A percentile compares a stretch with the other conserved stretches of the same genome.
phyloP scores from a whole-genome alignment of 495 filamentous ascomycete genomes.

The Aspergillus mulundensis region DNA sequence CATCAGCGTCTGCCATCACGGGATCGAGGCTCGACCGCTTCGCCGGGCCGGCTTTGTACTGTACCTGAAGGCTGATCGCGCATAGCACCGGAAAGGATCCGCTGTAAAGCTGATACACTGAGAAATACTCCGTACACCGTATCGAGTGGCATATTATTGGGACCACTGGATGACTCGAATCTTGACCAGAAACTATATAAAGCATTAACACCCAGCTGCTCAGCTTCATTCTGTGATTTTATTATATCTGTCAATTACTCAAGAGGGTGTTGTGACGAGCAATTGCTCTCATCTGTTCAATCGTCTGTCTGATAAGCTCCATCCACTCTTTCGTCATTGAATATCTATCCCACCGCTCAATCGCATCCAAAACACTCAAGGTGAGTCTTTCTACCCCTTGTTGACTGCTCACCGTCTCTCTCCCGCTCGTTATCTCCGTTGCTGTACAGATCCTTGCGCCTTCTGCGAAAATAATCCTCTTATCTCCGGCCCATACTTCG shows the following conservation, averaged over 20 bases:
- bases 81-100: slow-evolving; percentile 21
- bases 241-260: not conserved
- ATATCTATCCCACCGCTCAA: not conserved
- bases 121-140: not conserved
- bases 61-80: slow-evolving; percentile 26
- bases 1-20: too few relatives aligned
- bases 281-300: not conserved
- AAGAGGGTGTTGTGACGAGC: not conserved
- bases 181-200: not conserved
- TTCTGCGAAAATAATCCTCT: slow-evolving; percentile 11
- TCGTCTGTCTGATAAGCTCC: not conserved
- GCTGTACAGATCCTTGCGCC: not conserved
- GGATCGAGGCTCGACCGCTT: slow-evolving; percentile 14
- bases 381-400: not conserved
- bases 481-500: slow-evolving; percentile 8
- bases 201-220: not conserved
- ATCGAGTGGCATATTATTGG: not conserved
- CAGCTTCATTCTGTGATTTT: not conserved
- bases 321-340: not conserved
- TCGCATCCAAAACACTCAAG: not conserved
- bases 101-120: not conserved
- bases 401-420: not conserved
- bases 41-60: slow-evolving; percentile 22
- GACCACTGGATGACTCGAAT: not conserved
- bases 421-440: not conserved